Evolutionary conservation across 2,329 filamentous ascomycete species (phyloP).

Genomic region (Cladophialophora yegresii): DNA sequence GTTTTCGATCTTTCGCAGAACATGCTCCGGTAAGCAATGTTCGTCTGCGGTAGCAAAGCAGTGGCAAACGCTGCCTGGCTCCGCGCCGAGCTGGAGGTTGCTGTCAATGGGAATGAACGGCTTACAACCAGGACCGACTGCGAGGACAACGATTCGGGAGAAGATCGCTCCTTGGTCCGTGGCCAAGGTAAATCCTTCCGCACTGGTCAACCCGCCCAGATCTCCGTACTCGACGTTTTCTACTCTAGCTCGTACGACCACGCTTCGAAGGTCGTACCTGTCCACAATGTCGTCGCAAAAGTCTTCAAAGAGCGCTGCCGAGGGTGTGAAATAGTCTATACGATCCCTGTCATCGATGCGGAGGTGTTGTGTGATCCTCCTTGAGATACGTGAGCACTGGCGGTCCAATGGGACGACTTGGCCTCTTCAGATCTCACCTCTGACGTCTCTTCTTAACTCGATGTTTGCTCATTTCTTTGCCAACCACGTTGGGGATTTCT

Average conservation of each 20-base stretch:
- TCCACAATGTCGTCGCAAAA: conserved; percentile 61
- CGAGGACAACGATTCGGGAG: conserved; percentile 66
- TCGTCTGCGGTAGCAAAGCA: conserved; percentile 60
- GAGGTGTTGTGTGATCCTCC: conserved; percentile 43
- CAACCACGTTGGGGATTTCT: conserved; percentile 73
- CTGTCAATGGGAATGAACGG: conserved; percentile 27
- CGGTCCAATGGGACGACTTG: neutral
- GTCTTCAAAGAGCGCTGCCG: conserved; percentile 61
- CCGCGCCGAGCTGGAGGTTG: conserved; percentile 13
- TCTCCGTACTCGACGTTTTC: conserved; percentile 62
- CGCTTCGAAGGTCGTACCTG: conserved; percentile 59
- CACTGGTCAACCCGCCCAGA: conserved; percentile 47
- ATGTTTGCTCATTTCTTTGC: conserved; percentile 79
- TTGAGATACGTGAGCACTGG: conserved; percentile 41
- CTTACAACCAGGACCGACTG: conserved; percentile 67
- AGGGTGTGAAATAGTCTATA: conserved; percentile 70
- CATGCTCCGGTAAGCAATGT: conserved; percentile 56
- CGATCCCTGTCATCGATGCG: conserved; percentile 67
- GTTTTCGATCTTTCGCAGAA: conserved; percentile 57
- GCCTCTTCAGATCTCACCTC: conserved; percentile 19
- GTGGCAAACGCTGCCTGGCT: conserved; percentile 56
- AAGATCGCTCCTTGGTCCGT: conserved; percentile 56
- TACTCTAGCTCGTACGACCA: conserved; percentile 64
- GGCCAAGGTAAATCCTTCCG: conserved; percentile 63
- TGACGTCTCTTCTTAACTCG: conserved; percentile 40